Percentiles rank a stretch among this genome's conserved stretches.
phyloP scores from a whole-genome alignment of 805 yeast genomes.

The Maudiozyma saulgeensis region DNA sequence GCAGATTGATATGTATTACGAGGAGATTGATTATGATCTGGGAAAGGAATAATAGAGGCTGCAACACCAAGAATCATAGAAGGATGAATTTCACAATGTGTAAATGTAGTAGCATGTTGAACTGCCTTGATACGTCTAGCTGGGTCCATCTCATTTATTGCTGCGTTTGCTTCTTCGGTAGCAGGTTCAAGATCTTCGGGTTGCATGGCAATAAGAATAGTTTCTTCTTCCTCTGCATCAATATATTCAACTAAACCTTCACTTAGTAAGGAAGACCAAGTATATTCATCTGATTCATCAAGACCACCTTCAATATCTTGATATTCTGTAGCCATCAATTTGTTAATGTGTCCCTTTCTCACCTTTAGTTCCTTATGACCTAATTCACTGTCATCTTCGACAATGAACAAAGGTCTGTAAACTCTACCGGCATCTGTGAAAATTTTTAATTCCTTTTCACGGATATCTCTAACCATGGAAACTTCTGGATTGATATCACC shows the following conservation, averaged over 20 bases:
- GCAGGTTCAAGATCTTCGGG: constrained; percentile 87
- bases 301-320: constrained; percentile 43
- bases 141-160: constrained; percentile 33
- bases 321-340: constrained; percentile 55
- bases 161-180: constrained; percentile 34
- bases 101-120: constrained; percentile 71
- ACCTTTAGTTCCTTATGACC: constrained; percentile 62
- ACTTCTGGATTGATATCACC: constrained; percentile 96
- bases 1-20: constrained; percentile 99
- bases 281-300: constrained; percentile 49
- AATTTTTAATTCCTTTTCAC: constrained; percentile 92
- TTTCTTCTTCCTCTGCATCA: constrained; percentile 98
- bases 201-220: constrained; percentile 96
- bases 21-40: constrained; percentile 98
- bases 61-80: constrained; percentile 98
- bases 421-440: constrained; percentile 99
- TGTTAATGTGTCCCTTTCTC: constrained; percentile 74
- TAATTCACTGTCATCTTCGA: constrained; percentile 70
- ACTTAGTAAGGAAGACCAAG: constrained; percentile 76
- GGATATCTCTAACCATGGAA: constrained; percentile 89
- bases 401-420: constrained; percentile 90
- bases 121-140: constrained; percentile 80
- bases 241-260: constrained; percentile 92
- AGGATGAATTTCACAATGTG: constrained; percentile 98
- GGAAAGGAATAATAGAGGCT: constrained; percentile 98